These are phyloP conservation scores for Pleurotus platypus DNA, from an alignment of 768 basidiomycete species.

Conservation along the genomic window DNA sequence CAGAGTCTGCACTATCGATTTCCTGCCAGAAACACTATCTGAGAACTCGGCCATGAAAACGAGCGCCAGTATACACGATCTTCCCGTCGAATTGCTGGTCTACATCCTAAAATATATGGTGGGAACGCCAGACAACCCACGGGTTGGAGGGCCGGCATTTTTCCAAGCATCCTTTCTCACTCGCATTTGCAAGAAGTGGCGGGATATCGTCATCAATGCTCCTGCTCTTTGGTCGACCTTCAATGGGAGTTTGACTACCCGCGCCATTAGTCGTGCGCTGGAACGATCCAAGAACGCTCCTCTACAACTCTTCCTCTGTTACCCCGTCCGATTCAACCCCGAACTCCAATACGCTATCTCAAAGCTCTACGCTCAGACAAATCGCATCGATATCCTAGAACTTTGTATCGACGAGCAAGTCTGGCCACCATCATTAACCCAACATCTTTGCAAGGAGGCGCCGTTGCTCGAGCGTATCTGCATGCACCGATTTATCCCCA, in stretches of 20 bases:
- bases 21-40: too few species aligned
- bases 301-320: too few species aligned
- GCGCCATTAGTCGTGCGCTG: not conserved
- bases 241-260: not conserved
- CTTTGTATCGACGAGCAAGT: too few species aligned
- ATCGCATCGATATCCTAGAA: too few species aligned
- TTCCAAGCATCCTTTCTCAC: not conserved
- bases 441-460: not conserved
- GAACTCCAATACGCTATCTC: too few species aligned
- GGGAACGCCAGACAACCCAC: not conserved
- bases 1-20: too few species aligned
- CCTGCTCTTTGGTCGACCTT: not conserved
- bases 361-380: too few species aligned
- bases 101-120: not conserved
- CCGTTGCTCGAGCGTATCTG: not conserved
- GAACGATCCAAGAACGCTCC: not conserved
- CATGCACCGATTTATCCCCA: not conserved
- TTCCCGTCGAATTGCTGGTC: not conserved
- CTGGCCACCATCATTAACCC: too few species aligned
- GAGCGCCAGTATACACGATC: not conserved
- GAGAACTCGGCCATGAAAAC: too few species aligned
- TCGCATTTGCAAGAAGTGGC: not conserved
- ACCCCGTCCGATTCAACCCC: too few species aligned
- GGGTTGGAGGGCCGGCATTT: not conserved
- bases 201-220: not conserved